Base-by-base conservation (phyloP, 208 protist species). In the Porcisia hertigi region DNA sequence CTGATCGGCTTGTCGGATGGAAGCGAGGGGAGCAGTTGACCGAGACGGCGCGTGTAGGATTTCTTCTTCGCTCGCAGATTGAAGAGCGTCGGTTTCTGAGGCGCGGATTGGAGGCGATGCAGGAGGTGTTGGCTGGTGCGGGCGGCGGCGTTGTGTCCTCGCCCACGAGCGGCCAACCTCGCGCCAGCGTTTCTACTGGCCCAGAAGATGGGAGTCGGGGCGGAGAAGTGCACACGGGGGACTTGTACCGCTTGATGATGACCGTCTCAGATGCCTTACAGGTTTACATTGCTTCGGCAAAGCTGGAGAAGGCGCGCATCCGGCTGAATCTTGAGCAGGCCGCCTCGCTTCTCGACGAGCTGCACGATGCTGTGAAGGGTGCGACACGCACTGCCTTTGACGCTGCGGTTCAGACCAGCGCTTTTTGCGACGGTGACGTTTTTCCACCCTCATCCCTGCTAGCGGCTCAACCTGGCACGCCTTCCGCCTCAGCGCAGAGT, bases 61-160 rank as follows among this genome's bases (percentile, higher is more conserved):
- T 93, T 80, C 83, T 95, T 4, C 80, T 93, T 18, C 87, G 88
- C 49, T 81, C 86, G 14, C 91, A 95, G 75, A 84, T 88, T 69
- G 88, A 91, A 81, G 91, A 95, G 82, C 86, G 88, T 23, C 80
- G 79, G 62, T 92, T 92, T 75, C 69, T 92, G 43, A 79, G 69
- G 41, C 86, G 88, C 11, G 79, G 73, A 34, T 54, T 95, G 34
- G 59, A 81, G 25, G 82, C 55, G 2, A 77, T 95, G 41, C 75
- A 91, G 69, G 70, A 85, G 66, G 70, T 82, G 20, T 64, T 89
- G 14, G 76, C 55, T 69, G 36, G 41, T 20, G 25, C 18, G 18
- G 62, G 20, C 39, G 60, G 39, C 59, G 18, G 55, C 25, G 58
- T 12, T 20, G 18, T 57, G 23, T 66, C 43, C 39, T 23, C 3